Conservation (phyloP, 2,329 filamentous ascomycete genomes). For the Fusarium falciforme region DNA sequence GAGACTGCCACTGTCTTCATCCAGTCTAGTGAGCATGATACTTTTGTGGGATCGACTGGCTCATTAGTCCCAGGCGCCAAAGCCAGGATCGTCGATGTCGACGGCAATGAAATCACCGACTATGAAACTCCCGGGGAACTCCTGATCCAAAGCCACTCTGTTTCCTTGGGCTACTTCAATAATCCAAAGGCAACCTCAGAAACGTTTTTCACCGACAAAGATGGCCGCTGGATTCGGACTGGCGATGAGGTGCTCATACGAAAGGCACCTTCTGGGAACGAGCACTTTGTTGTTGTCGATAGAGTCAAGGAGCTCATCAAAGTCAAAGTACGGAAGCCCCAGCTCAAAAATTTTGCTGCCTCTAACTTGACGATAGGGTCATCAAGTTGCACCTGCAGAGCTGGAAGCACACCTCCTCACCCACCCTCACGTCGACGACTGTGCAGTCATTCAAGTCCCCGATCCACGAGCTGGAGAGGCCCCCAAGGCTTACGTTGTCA, state of each 20-base stretch:
- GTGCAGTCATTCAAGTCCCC: slow-evolving; percentile 78
- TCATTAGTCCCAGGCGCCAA: slow-evolving; percentile 72
- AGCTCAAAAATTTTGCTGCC: accelerated
- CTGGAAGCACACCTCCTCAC: slow-evolving; percentile 80
- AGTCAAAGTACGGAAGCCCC: slow-evolving; percentile 67
- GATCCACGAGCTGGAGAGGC: slow-evolving; percentile 69
- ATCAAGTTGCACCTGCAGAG: slow-evolving; percentile 83
- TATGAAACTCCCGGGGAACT: slow-evolving; percentile 84
- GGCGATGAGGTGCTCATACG: slow-evolving; percentile 84
- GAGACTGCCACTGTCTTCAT: slow-evolving; percentile 24
- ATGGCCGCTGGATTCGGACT: slow-evolving; percentile 82
- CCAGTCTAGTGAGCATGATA: slow-evolving; percentile 64
- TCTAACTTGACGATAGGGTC: slow-evolving; percentile 59
- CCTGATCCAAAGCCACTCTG: slow-evolving; percentile 79
- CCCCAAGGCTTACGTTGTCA: slow-evolving; percentile 72
- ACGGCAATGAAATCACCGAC: slow-evolving; percentile 75
- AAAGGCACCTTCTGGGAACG: slow-evolving; percentile 71
- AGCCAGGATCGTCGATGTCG: slow-evolving; percentile 71
- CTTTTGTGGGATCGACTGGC: slow-evolving; percentile 76
- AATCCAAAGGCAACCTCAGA: slow-evolving; percentile 86
- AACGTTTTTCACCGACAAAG: slow-evolving; percentile 75
- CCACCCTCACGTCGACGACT: slow-evolving; percentile 77
- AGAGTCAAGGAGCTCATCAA: slow-evolving; percentile 79
- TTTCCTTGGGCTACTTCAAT: slow-evolving; percentile 86
- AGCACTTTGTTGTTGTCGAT: slow-evolving; percentile 89